These are phyloP conservation scores for Juglanconis sp. DNA, from an alignment of 2,329 filamentous ascomycete genomes.

Conservation along the genomic window DNA sequence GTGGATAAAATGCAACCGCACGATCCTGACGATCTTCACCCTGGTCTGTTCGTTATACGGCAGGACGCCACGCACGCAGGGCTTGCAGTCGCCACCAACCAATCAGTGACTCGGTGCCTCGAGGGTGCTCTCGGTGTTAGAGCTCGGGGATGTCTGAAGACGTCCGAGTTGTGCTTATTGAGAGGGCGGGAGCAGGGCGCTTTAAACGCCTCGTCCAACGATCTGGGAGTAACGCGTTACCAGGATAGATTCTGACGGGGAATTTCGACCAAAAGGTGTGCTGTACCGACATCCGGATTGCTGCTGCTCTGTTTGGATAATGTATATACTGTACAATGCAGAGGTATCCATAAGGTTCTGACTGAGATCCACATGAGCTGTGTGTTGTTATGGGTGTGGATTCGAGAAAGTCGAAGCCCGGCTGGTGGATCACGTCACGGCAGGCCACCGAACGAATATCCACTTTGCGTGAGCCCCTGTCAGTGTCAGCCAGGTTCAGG, in stretches of 20 bases:
- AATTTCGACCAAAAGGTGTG: neutral
- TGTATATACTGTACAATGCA: neutral
- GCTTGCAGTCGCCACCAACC: neutral
- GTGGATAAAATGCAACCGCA: constrained; percentile 12
- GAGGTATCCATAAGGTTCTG: neutral
- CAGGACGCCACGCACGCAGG: constrained; percentile 7
- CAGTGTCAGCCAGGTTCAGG: neutral
- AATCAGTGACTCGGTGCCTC: neutral
- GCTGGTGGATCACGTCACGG: constrained; percentile 8
- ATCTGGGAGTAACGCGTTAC: neutral
- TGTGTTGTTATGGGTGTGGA: neutral
- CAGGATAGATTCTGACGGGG: neutral
- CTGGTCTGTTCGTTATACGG: constrained; percentile 1
- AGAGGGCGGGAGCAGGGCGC: neutral
- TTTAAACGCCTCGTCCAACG: no score
- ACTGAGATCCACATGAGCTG: neutral
- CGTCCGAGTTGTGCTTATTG: neutral
- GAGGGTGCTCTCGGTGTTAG: neutral
- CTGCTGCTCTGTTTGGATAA: neutral
- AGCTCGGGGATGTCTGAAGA: constrained; percentile 9
- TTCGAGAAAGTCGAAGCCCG: constrained; percentile 10
- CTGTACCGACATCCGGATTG: neutral
- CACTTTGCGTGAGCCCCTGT: constrained; percentile 1
- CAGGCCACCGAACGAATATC: constrained; percentile 3
- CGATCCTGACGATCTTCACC: constrained; percentile 8